Percentiles rank a stretch among this genome's conserved stretches.
These are phyloP conservation scores for Candida yuanshanica DNA, from an alignment of 805 yeast genomes.

Conservation along the genomic window DNA sequence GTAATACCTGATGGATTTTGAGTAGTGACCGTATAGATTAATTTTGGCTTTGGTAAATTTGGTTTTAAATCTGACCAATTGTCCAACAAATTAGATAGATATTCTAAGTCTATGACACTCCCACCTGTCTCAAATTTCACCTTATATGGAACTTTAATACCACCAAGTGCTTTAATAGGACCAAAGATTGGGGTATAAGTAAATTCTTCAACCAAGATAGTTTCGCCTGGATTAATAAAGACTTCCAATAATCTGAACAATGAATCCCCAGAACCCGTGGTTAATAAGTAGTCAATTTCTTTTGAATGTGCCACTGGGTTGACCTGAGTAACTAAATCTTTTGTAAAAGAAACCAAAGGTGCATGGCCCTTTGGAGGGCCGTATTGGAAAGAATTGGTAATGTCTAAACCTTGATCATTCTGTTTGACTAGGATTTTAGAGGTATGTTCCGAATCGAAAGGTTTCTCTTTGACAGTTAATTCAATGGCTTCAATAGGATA, in stretches of 20 bases:
- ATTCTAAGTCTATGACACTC: slow-evolving; percentile 43
- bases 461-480: slow-evolving; percentile 34
- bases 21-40: slow-evolving; percentile 58
- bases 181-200: slow-evolving; percentile 56
- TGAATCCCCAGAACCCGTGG: slow-evolving; percentile 53
- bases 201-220: slow-evolving; percentile 58
- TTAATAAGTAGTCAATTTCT: slow-evolving; percentile 39
- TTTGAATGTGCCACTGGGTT: slow-evolving; percentile 36
- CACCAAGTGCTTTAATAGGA: slow-evolving; percentile 40
- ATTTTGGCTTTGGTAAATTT: slow-evolving; percentile 43
- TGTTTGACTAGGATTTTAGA: not conserved
- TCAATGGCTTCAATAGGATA: slow-evolving; percentile 53
- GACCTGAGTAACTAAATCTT: slow-evolving; percentile 33
- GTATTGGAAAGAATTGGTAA: slow-evolving; percentile 78
- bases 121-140: slow-evolving; percentile 27
- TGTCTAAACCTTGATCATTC: slow-evolving; percentile 32
- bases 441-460: slow-evolving; percentile 2
- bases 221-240: slow-evolving; percentile 47
- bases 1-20: slow-evolving; percentile 65
- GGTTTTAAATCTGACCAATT: slow-evolving; percentile 41
- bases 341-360: slow-evolving; percentile 56
- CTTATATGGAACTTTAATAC: slow-evolving; percentile 42
- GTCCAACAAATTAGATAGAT: slow-evolving; percentile 43
- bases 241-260: slow-evolving; percentile 43
- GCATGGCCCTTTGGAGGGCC: slow-evolving; percentile 76